A percentile compares a stretch with the other conserved stretches of the same genome.
These are phyloP conservation scores for Paracoccidioides brasiliensis DNA, from an alignment of 2,329 filamentous ascomycete genomes.

Conservation along the genomic window DNA sequence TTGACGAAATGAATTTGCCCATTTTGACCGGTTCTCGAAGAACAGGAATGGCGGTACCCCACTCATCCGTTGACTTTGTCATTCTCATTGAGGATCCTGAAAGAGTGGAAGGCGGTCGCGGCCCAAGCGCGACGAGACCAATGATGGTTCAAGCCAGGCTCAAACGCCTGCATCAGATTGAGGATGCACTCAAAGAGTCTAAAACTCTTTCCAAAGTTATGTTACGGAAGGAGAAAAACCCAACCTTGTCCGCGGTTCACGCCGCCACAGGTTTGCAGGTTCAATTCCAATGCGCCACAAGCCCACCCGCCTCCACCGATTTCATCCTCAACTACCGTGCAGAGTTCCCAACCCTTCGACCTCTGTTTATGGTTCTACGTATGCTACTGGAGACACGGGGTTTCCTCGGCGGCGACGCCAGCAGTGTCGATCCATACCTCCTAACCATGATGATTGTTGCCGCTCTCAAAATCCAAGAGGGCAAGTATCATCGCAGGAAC, in stretches of 20 bases:
- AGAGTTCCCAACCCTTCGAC: constrained; percentile 37
- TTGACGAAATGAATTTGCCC: constrained; percentile 18
- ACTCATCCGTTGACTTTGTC: constrained; percentile 44
- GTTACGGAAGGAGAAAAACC: constrained; percentile 11
- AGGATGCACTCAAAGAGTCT: not conserved
- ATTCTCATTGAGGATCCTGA: constrained; percentile 20
- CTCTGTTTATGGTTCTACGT: constrained; percentile 39
- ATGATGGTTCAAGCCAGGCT: constrained; percentile 16
- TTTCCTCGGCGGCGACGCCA: constrained; percentile 35
- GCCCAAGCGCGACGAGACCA: constrained; percentile 24
- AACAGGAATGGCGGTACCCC: constrained; percentile 39
- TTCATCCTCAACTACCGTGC: constrained; percentile 35
- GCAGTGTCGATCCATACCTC: constrained; percentile 42
- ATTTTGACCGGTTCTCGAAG: constrained; percentile 42
- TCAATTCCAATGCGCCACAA: constrained; percentile 38
- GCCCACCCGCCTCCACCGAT: constrained; percentile 26
- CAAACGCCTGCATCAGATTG: constrained; percentile 12
- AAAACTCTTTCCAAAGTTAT: not conserved
- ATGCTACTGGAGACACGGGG: constrained; percentile 38
- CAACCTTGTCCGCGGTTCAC: constrained; percentile 31
- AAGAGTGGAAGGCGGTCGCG: constrained; percentile 11
- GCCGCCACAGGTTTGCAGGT: constrained; percentile 36
- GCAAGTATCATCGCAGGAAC: constrained; percentile 16
- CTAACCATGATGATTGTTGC: constrained; percentile 46
- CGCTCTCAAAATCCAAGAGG: constrained; percentile 35